Evolutionary conservation across 2,329 filamentous ascomycete species (phyloP), one percentile per base, ranked within the genome.

Genomic region (Daldinia sp.): DNA sequence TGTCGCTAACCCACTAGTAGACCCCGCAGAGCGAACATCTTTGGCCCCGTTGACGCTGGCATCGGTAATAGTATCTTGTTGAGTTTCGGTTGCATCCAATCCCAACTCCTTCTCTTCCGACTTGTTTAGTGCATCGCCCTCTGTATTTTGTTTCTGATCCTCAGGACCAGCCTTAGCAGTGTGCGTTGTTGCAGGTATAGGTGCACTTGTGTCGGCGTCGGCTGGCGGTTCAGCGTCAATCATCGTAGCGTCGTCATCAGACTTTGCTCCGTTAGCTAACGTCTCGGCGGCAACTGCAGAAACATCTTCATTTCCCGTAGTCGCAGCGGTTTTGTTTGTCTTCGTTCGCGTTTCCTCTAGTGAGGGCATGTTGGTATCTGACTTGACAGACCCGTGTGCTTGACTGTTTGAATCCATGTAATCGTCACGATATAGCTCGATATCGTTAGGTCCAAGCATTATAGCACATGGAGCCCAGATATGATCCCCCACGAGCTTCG

Each of bases 401-500:
- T 64, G 70, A 20, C 60, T 68, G 41, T 65, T 63, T 56, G 53
- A 72, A 30, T 72, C 73, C 15, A 84, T 78, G 54, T 82, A 81
- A 20, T 83, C 80, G 59, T 87, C 82, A 55, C 82, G 83, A 70
- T 86, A 91, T 1, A 89, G 77, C 39, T 86, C 82, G 60, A 84
- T 79, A 73, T 91, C 88, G 72, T 87, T 82, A 4, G 85, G 81
- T 0, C 85, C 85, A 41, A 89, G 80, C 80, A 90, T 86, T 71
- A 83, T 81, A 53, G 85, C 84, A 74, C 88, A 90, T 6, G 88
- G 88, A 50, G 86, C 85, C 89, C 89, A 91, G 13, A 88, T 89
- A 69, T 90, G 88, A 77, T 97, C 93, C 35, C 93, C 93, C 55
- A 91, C 89, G 7, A 96, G 84, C 70, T 88, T 88, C 35, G 90